Evolutionary conservation across 371 early-diverging fungal genomes (phyloP).

Genomic region (Zopfochytrium polystomum): DNA sequence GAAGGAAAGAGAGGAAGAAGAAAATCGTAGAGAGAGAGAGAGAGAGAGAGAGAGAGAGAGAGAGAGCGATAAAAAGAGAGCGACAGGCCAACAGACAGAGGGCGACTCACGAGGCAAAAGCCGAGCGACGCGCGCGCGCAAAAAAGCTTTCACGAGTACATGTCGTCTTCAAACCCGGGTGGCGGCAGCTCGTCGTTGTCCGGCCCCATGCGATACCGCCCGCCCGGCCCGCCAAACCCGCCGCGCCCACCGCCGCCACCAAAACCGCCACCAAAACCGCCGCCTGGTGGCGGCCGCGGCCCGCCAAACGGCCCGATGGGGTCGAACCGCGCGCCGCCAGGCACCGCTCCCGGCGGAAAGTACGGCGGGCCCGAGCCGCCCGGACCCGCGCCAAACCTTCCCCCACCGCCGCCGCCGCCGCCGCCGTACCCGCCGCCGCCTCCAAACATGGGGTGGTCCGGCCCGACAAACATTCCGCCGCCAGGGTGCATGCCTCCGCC

Average conservation of each 20-base stretch:
- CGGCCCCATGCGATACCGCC: slow-evolving; percentile 60
- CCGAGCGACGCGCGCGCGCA: too few relatives aligned
- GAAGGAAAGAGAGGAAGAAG: too few relatives aligned
- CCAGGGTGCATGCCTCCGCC: slow-evolving; percentile 54
- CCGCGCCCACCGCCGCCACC: slow-evolving; percentile 9
- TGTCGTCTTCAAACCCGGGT: slow-evolving; percentile 66
- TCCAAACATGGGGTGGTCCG: slow-evolving; percentile 86
- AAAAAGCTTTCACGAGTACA: slow-evolving; percentile 33
- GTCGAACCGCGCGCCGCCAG: slow-evolving; percentile 93
- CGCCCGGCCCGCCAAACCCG: slow-evolving; percentile 13
- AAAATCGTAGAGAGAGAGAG: too few relatives aligned
- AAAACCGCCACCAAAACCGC: neutral
- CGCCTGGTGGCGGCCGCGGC: too few relatives aligned
- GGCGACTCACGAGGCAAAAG: too few relatives aligned
- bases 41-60: too few relatives aligned
- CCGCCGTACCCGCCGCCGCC: slow-evolving; percentile 32
- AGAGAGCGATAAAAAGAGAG: too few relatives aligned
- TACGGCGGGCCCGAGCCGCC: slow-evolving; percentile 37
- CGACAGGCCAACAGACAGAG: too few relatives aligned
- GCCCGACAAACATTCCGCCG: slow-evolving; percentile 86
- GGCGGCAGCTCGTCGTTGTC: slow-evolving; percentile 75
- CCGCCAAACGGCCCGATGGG: slow-evolving; percentile 87
- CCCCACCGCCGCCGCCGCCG: slow-evolving; percentile 25
- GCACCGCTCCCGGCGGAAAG: slow-evolving; percentile 57
- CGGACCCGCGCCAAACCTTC: slow-evolving; percentile 25